These are phyloP conservation scores for Plicaturopsis crispa DNA, from an alignment of 768 basidiomycete species.

Conservation along the genomic window DNA sequence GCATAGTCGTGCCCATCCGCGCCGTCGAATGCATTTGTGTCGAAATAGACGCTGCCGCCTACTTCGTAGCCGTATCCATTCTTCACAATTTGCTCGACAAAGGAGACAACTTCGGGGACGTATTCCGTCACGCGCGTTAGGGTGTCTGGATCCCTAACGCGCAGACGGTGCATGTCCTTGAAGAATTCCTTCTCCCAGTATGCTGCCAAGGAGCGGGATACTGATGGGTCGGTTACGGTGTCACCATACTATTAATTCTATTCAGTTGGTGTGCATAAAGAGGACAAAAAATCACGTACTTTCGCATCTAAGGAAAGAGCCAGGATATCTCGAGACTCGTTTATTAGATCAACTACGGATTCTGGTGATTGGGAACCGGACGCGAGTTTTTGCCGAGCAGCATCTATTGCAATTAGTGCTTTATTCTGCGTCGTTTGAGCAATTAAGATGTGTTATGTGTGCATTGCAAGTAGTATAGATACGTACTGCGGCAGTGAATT, in stretches of 20 bases:
- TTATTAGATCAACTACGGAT: slow-evolving; percentile 51
- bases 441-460: slow-evolving; percentile 10
- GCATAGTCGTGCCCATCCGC: slow-evolving; percentile 79
- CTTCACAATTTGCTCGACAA: slow-evolving; percentile 75
- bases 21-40: slow-evolving; percentile 75
- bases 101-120: slow-evolving; percentile 88
- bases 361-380: slow-evolving; percentile 32
- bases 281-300: slow-evolving; percentile 30
- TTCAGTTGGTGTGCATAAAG: slow-evolving; percentile 8
- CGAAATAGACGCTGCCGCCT: slow-evolving; percentile 86
- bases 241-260: slow-evolving; percentile 49
- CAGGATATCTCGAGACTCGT: slow-evolving; percentile 72
- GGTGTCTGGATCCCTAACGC: slow-evolving; percentile 81
- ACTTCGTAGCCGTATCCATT: slow-evolving; percentile 75
- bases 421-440: slow-evolving; percentile 26
- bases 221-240: slow-evolving; percentile 78
- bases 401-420: slow-evolving; percentile 44
- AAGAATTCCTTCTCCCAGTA: slow-evolving; percentile 91
- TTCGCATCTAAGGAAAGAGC: slow-evolving; percentile 66
- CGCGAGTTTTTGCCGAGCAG: slow-evolving; percentile 36
- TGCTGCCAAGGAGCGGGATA: slow-evolving; percentile 75
- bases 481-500: slow-evolving; percentile 72
- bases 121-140: slow-evolving; percentile 96
- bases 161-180: slow-evolving; percentile 84
- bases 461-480: slow-evolving; percentile 5